Evolutionary conservation across 2,329 filamentous ascomycete genomes (phyloP), one percentile per base, ranked within the genome.

Genomic region (Geoglossum cookeanum): DNA sequence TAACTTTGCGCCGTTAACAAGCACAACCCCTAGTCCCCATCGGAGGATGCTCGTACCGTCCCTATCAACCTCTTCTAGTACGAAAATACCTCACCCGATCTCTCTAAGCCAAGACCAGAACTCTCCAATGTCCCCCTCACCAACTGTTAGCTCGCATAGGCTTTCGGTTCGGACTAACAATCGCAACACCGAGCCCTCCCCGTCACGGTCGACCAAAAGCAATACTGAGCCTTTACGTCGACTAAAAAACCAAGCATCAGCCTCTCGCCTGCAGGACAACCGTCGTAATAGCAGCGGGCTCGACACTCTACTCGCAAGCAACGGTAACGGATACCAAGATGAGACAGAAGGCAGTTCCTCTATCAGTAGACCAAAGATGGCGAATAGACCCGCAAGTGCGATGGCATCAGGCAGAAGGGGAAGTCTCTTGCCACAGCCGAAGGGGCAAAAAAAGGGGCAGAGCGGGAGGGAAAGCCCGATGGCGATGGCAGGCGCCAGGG

Each of bases 1-100:
- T 67, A 79, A 80, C 66, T 84, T 81, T 69, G 83, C 79, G 63
- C 78, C 83, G 9, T 69, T 83, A 9, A 78, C 69, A 39, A 69
- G 79, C 49, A 81, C 78, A 5, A 79, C 78, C 1, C 78, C 80
- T 0, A 81, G 77, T 60, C 76, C 79, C 0, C 78, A 67, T 58
- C 64, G 68, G 55, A 72, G 70, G 37, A 27, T 52, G 63, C 63
- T 42, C 67, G 66, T 8, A 62, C 22, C 32, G 4, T 33, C 48
- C 13, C 22, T 9, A 9, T 52, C 60, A 15, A 69, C 70, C 15
- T 60, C 62, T 4, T 65, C 68, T 6, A 29, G 33, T 7, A 52
- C 48, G 11, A 52, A 63, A 56, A 67, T 68, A n/a, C 66, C 67
- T 4, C 60, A 66, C 4, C 61, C 63, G 29, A 65, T 63, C 17